Evolutionary conservation across 306 rosid species (phyloP).

Genomic region (Potentilla sterilis): DNA sequence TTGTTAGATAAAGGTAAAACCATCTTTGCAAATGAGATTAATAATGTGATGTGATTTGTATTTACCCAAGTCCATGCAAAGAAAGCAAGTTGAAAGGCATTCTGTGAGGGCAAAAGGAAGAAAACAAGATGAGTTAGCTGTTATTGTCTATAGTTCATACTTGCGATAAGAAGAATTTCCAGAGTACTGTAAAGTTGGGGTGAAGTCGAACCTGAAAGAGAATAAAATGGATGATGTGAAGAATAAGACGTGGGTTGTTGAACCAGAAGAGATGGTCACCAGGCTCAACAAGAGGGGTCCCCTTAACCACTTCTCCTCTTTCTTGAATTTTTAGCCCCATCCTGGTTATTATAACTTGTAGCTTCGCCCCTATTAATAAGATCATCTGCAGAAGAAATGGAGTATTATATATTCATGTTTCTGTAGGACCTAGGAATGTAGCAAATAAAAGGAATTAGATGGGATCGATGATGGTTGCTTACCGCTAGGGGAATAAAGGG

Average conservation of each 20-base stretch:
- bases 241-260: slow-evolving; percentile 27
- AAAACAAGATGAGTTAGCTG: background rate
- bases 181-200: background rate
- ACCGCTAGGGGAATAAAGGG: slow-evolving; percentile 33
- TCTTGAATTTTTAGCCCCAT: slow-evolving; percentile 34
- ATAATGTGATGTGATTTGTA: background rate
- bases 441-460: background rate
- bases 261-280: slow-evolving; percentile 37
- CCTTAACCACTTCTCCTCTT: slow-evolving; percentile 34
- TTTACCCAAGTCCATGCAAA: slow-evolving; percentile 69
- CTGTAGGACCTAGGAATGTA: background rate
- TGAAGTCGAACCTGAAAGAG: slow-evolving; percentile 31
- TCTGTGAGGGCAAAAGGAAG: slow-evolving; percentile 35
- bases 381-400: slow-evolving; percentile 19
- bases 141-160: background rate
- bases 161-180: background rate
- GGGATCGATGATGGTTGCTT: slow-evolving; percentile 9
- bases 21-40: background rate
- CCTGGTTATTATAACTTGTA: slow-evolving; percentile 32
- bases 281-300: slow-evolving; percentile 32
- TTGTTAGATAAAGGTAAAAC: background rate
- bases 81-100: slow-evolving; percentile 87
- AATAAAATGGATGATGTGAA: slow-evolving; percentile 29
- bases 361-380: slow-evolving; percentile 36
- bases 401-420: background rate